Evolutionary conservation across 257 asterid genomes (phyloP), one percentile per base, ranked within the genome.

Genomic region (Plantago ovata): DNA sequence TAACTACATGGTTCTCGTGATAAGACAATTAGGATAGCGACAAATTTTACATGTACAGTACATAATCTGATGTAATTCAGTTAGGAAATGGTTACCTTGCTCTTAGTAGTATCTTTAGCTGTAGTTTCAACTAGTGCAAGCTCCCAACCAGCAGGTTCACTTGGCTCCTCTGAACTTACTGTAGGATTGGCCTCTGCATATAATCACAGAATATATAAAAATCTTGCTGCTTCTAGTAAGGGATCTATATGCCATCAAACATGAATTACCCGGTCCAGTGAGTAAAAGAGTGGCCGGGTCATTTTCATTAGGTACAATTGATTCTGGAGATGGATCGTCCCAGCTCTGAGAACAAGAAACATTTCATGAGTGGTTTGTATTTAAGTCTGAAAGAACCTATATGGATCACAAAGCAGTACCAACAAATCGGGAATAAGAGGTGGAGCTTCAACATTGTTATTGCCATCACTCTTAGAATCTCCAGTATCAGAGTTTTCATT

Each of bases 61-160:
- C 48, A 33, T 13, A 13, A 39, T 48, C 42, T 50, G 61, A 22
- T 23, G 51, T 41, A 62, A 57, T 60, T 61, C 32, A 63, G 66
- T 28, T 6, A 28, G 7, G 36, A 28, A n/a, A 28, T 28, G 36
- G 36, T 41, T 75, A 77, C 73, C 68, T 78, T 70, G 72, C 51
- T 75, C 40, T 55, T 60, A 14, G 73, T 43, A 46, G 56, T n/a
- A 8, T 28, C 57, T 42, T 69, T 52, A 55, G 53, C 54, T 14
- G 58, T 45, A n/a, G 69, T 47, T 22, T 84, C 63, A 60, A 76
- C 77, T 54, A 87, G 84, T 51, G 79, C 87, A 69, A 79, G 86
- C 64, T 87, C 92, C 92, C 89, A 85, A 61, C 81, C 58, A 50
- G 75, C 62, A 28, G 80, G 66, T 70, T 77, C 68, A 64, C 65